Evolutionary conservation across 2,329 filamentous ascomycete genomes (phyloP).

Genomic region (Aaosphaeria arxii): DNA sequence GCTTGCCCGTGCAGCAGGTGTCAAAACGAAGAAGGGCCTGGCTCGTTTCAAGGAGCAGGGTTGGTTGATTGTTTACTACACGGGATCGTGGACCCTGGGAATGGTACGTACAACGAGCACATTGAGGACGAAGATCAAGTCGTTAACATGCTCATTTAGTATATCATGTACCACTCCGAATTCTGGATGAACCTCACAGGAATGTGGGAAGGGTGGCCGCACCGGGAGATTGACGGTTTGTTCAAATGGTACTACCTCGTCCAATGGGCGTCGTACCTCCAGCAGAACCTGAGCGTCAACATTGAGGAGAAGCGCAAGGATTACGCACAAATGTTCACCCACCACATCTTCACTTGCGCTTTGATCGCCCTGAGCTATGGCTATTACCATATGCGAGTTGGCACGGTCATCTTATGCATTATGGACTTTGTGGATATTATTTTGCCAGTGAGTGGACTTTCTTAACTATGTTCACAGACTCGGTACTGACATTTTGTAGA

Average conservation of each 20-base stretch:
- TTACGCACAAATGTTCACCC: constrained; percentile 91
- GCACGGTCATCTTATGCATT: constrained; percentile 81
- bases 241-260: constrained; percentile 88
- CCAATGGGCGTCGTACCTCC: constrained; percentile 89
- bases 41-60: constrained; percentile 91
- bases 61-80: constrained; percentile 85
- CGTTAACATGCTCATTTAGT: constrained; percentile 49
- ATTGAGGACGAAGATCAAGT: neutral
- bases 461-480: neutral
- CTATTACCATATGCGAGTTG: constrained; percentile 83
- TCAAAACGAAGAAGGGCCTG: constrained; percentile 71
- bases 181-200: constrained; percentile 75
- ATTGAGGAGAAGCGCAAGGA: constrained; percentile 95
- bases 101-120: constrained; percentile 55
- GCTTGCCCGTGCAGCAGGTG: constrained; percentile 67
- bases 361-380: constrained; percentile 81
- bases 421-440: constrained; percentile 94
- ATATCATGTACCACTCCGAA: constrained; percentile 72
- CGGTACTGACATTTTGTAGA: constrained; percentile 46
- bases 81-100: constrained; percentile 76
- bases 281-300: constrained; percentile 91
- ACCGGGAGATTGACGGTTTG: constrained; percentile 67
- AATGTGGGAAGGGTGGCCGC: constrained; percentile 84
- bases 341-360: constrained; percentile 84
- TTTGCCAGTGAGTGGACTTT: constrained; percentile 60